Base-by-base conservation (phyloP, 164 flowering plant species). In the Magnolia changhungtana region DNA sequence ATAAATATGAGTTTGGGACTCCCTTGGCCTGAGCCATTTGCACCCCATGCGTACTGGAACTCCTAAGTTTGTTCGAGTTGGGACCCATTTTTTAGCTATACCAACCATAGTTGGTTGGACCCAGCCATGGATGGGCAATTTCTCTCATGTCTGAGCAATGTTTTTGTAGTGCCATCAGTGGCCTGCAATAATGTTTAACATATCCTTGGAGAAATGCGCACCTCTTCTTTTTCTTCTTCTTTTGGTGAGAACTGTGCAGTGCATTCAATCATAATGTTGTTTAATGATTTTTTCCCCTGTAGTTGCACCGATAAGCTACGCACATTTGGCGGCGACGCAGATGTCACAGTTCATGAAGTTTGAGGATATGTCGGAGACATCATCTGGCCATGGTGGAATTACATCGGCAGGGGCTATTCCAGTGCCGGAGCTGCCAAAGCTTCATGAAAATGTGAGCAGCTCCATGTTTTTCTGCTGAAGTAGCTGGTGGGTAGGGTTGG, bases 291-390 rank as follows among this genome's bases (percentile, higher is more conserved):
- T 45, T 29, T 71, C 29, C 59, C 29, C 8, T 77, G 83, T 87
- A 89, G 95, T 89, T 79, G 92, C 93, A 19, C 95, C 95, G 0
- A 83, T 89, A 0, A 82, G 89, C 76, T 91, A 91, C 71, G 93
- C 95, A 3, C 95, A 91, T 67, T 76, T 90, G 78, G 95, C 93
- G 1, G 95, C 92, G 0, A 52, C 88, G 0, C 95, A 90, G 81
- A 21, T 91, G 73, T 77, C 81, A 0, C 89, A 86, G 55, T 91
- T 89, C 69, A 79, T 90, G 69, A 91, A 91, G 84, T 89, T 88
- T 71, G 96, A 90, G 1, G 91, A 89, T 0, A 37, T 75, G 72
- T 88, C 92, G 0, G 95, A 89, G 68, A 86, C 90, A 1, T 87
- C 92, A 0, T 88, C 90, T 0, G 75, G 93, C 78, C 91, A 86